These are phyloP conservation scores for Fraxinus quadrangulata DNA, from an alignment of 257 asterid genomes.

Conservation along the genomic window DNA sequence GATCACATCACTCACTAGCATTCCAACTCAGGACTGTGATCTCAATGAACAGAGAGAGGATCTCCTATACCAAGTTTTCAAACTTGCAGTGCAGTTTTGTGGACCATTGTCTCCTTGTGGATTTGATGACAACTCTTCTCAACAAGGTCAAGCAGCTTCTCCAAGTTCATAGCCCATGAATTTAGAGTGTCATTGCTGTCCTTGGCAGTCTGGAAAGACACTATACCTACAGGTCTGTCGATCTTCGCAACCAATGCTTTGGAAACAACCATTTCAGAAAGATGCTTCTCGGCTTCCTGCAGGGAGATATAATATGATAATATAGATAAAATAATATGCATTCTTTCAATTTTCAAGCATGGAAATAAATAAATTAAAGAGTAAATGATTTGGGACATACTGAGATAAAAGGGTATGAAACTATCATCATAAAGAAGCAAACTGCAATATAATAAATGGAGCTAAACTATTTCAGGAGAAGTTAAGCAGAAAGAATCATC, in stretches of 20 bases:
- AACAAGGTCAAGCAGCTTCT: conserved; percentile 98
- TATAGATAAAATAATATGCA: background rate
- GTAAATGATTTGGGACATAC: background rate
- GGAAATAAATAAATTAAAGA: background rate
- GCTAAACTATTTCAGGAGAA: background rate
- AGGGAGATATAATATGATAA: background rate
- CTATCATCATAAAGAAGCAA: background rate
- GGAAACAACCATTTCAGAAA: conserved; percentile 96
- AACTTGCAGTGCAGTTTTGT: conserved; percentile 75
- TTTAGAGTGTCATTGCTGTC: conserved; percentile 90
- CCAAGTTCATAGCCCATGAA: conserved; percentile 90
- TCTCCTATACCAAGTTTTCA: conserved; percentile 28
- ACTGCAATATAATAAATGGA: background rate
- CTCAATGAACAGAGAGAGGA: background rate
- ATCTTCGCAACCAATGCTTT: conserved; percentile 84
- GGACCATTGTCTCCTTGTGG: conserved; percentile 97
- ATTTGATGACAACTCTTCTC: conserved; percentile 99
- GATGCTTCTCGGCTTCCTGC: conserved; percentile 91
- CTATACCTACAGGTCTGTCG: conserved; percentile 82
- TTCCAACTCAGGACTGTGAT: background rate
- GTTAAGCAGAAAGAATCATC: background rate
- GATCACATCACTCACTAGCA: background rate
- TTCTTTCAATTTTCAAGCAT: background rate
- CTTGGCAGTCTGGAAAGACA: conserved; percentile 71
- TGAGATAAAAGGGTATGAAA: background rate